Percentiles rank a stretch among this genome's conserved stretches.
These are phyloP conservation scores for Byssothecium circinans DNA, from an alignment of 2,329 filamentous ascomycete genomes.

Conservation along the genomic window DNA sequence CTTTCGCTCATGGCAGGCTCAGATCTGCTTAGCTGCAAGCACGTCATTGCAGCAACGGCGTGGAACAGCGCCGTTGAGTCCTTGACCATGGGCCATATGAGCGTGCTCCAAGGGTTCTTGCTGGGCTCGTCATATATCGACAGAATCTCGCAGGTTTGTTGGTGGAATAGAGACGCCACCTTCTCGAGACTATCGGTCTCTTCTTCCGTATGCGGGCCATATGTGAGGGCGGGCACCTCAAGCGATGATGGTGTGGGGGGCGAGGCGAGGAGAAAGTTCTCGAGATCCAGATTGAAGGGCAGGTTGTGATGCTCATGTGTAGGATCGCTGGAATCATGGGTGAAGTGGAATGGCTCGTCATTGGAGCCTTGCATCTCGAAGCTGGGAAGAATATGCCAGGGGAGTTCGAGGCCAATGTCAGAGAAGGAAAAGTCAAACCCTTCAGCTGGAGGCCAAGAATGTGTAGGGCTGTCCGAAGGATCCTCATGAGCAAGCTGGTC, in stretches of 20 bases:
- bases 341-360: not conserved
- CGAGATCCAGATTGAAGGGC: constrained; percentile 49
- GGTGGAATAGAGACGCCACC: constrained; percentile 63
- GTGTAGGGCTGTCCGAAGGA: not conserved
- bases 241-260: constrained; percentile 20
- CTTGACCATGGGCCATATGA: constrained; percentile 67
- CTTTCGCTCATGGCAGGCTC: constrained; percentile 57
- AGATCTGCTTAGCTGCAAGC: constrained; percentile 64
- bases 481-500: not conserved
- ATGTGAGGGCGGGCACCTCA: constrained; percentile 1
- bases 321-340: not conserved
- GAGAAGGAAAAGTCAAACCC: constrained; percentile 1
- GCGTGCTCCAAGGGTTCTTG: constrained; percentile 69
- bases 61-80: constrained; percentile 65
- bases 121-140: constrained; percentile 67
- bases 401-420: not conserved
- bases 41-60: constrained; percentile 67
- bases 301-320: not conserved
- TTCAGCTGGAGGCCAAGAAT: not conserved
- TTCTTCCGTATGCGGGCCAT: constrained; percentile 5
- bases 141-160: constrained; percentile 66
- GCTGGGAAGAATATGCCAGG: not conserved
- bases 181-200: constrained; percentile 57
- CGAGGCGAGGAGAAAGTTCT: constrained; percentile 39
- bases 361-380: not conserved